These are phyloP conservation scores for Cladobotryum mycophilum DNA, from an alignment of 2,329 filamentous ascomycete species.

Conservation along the genomic window DNA sequence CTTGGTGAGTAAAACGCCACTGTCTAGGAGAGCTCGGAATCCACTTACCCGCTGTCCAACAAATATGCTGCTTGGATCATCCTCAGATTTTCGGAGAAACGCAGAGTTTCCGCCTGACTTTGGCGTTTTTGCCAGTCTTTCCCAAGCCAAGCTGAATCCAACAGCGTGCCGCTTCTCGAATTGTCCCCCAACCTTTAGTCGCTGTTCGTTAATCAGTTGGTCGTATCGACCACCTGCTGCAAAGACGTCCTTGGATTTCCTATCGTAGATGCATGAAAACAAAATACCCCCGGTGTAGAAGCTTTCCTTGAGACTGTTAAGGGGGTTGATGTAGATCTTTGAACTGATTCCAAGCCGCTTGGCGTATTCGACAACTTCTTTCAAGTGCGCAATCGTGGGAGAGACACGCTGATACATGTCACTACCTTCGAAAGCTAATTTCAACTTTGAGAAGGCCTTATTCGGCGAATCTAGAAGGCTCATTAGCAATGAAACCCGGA, in stretches of 20 bases:
- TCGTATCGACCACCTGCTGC: constrained; percentile 94
- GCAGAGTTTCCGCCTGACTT: constrained; percentile 44
- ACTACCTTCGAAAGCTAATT: constrained; percentile 54
- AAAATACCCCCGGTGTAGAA: constrained; percentile 83
- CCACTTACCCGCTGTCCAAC: constrained; percentile 54
- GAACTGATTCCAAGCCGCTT: constrained; percentile 68
- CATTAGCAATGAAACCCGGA: constrained; percentile 14
- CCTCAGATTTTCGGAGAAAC: constrained; percentile 64
- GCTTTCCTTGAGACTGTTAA: constrained; percentile 83
- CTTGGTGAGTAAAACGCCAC: not conserved
- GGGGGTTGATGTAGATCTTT: constrained; percentile 77
- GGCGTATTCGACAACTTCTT: constrained; percentile 69
- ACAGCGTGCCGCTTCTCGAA: constrained; percentile 72
- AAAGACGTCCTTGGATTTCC: constrained; percentile 76
- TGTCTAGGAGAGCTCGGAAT: constrained; percentile 1
- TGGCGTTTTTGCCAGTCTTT: constrained; percentile 65
- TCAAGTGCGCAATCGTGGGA: constrained; percentile 71
- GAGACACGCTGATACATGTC: constrained; percentile 69
- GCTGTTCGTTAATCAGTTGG: constrained; percentile 75
- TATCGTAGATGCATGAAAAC: constrained; percentile 87
- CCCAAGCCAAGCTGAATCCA: constrained; percentile 87
- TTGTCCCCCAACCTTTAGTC: constrained; percentile 59
- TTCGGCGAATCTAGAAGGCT: constrained; percentile 41
- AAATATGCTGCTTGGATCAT: constrained; percentile 56
- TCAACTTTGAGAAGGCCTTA: constrained; percentile 52